Evolutionary conservation across 345 rosid genomes (phyloP).

Genomic region (Hypericum androsaemum): DNA sequence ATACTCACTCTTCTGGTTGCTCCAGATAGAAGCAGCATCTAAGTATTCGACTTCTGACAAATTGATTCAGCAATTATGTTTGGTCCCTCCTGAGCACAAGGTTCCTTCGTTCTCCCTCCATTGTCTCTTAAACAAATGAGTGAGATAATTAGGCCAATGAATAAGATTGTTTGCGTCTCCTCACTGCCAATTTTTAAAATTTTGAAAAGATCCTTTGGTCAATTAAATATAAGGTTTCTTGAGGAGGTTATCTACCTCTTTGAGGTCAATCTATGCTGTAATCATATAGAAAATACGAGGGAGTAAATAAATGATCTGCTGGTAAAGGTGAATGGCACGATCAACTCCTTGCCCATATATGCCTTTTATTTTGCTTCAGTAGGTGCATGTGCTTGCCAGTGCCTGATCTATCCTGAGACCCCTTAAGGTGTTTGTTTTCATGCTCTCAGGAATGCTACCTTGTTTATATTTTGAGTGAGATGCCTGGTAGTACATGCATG

Average conservation of each 20-base stretch:
- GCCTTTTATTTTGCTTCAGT: constrained; percentile 5
- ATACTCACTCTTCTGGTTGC: constrained; percentile 4
- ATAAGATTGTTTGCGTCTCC: no score
- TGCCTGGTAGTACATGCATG: constrained; percentile 72
- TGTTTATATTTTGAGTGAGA: constrained; percentile 62
- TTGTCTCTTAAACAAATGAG: no score
- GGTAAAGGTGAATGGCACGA: no score
- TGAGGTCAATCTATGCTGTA: no score
- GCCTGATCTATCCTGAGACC: neutral
- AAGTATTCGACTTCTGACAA: constrained; percentile 93
- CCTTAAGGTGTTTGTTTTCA: neutral
- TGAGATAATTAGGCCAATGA: no score
- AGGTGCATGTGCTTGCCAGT: neutral
- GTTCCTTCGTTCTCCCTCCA: constrained; percentile 27
- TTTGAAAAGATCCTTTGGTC: no score
- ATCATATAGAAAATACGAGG: no score
- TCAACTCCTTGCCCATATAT: neutral
- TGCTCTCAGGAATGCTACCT: constrained; percentile 81
- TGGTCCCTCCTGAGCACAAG: constrained; percentile 81
- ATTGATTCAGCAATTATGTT: constrained; percentile 68
- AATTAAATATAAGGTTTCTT: no score
- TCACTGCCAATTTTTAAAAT: no score
- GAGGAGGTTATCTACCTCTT: no score
- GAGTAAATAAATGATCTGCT: no score
- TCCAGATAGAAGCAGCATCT: constrained; percentile 86